These are phyloP conservation scores for Lodderomyces theae DNA, from an alignment of 1,139 yeast species.

Conservation along the genomic window DNA sequence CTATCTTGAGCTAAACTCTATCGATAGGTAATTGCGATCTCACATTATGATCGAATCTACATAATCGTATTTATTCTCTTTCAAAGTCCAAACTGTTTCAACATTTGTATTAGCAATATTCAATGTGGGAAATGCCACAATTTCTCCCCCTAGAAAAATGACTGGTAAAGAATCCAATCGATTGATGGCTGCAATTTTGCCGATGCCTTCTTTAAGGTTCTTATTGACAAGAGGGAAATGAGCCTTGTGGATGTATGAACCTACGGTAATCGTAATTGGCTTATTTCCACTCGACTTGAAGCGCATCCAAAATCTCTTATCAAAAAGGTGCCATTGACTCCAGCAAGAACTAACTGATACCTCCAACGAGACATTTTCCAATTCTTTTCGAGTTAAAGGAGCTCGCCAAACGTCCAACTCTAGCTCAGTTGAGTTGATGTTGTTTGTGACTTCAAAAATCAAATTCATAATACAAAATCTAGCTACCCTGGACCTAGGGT, in stretches of 20 bases:
- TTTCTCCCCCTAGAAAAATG: constrained; percentile 12
- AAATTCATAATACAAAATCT: constrained; percentile 22
- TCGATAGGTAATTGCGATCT: too few relatives aligned
- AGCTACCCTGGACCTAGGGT: background rate
- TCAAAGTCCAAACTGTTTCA: constrained; percentile 20
- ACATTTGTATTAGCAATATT: constrained; percentile 6
- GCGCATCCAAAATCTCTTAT: constrained; percentile 36
- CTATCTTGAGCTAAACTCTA: too few relatives aligned
- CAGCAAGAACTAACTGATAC: constrained; percentile 11
- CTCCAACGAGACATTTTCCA: constrained; percentile 1
- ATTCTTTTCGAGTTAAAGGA: constrained; percentile 23
- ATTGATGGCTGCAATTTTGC: background rate
- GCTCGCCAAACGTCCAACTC: constrained; percentile 21
- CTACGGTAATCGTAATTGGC: constrained; percentile 11
- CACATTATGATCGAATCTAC: constrained; percentile 11
- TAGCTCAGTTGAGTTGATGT: constrained; percentile 7
- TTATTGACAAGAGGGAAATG: constrained; percentile 13
- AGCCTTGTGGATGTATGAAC: constrained; percentile 22
- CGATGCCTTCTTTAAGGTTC: background rate
- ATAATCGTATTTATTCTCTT: constrained; percentile 15
- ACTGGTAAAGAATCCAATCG: constrained; percentile 16
- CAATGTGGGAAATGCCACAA: constrained; percentile 24
- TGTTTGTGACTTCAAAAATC: constrained; percentile 17
- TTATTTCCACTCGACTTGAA: constrained; percentile 12
- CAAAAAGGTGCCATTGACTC: constrained; percentile 35